Conservation (phyloP, 768 basidiomycete genomes). For the Phaeotremella skinneri region DNA sequence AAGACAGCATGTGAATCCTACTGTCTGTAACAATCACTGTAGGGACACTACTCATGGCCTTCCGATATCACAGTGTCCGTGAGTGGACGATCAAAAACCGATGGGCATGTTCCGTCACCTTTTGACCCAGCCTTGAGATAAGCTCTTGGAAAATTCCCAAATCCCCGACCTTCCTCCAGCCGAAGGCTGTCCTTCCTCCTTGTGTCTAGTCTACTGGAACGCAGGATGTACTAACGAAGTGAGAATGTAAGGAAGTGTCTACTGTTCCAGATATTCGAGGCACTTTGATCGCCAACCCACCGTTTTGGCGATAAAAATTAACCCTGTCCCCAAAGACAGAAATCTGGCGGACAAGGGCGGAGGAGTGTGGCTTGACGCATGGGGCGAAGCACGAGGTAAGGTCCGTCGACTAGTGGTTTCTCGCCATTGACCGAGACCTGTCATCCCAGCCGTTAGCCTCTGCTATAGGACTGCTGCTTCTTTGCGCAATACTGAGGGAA, state of each 20-base stretch:
- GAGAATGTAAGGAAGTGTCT: neutral
- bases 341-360: neutral
- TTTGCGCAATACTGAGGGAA: neutral
- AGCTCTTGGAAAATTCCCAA: neutral
- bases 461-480: neutral
- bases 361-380: neutral
- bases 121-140: neutral
- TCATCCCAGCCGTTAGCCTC: neutral
- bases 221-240: neutral
- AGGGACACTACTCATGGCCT: neutral
- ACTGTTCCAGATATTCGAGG: neutral
- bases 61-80: neutral
- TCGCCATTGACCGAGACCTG: neutral
- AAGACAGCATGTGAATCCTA: neutral
- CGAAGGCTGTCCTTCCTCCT: neutral
- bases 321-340: neutral
- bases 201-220: neutral
- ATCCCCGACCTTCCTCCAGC: neutral
- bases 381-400: neutral
- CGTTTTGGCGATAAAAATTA: constrained; percentile 1
- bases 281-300: neutral
- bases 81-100: neutral
- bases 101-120: neutral
- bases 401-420: neutral
- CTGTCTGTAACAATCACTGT: neutral